These are phyloP conservation scores for Aethionema arabicum DNA, from an alignment of 345 rosid genomes.

Conservation along the genomic window DNA sequence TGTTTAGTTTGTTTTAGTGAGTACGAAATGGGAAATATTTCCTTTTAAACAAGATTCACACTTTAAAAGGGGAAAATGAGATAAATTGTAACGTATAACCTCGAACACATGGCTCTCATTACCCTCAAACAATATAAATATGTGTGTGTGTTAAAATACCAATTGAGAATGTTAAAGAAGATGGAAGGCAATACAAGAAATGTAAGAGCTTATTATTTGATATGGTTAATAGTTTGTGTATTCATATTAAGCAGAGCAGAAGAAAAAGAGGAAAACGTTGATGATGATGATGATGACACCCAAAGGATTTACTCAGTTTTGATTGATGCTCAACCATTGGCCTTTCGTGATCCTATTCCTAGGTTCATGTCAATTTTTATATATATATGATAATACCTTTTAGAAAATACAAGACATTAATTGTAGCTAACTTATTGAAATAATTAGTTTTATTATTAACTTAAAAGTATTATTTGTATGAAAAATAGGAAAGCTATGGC, in stretches of 20 bases:
- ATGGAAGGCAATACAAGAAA: constrained; percentile 32
- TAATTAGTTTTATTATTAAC: not conserved
- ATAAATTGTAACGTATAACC: constrained; percentile 25
- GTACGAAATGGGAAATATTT: not conserved
- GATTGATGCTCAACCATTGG: constrained; percentile 63
- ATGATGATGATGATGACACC: constrained; percentile 46
- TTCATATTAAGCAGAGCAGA: constrained; percentile 31
- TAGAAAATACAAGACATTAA: not conserved
- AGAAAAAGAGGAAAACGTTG: constrained; percentile 2
- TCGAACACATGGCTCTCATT: constrained; percentile 29
- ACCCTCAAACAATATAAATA: constrained; percentile 18
- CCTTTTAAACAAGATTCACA: constrained; percentile 33
- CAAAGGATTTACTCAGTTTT: constrained; percentile 52
- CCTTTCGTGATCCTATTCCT: constrained; percentile 39
- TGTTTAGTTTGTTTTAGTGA: constrained; percentile 2
- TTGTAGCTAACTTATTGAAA: not conserved
- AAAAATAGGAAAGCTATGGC: constrained; percentile 41
- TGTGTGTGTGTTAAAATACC: not conserved
- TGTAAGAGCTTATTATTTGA: constrained; percentile 8
- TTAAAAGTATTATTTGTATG: not conserved
- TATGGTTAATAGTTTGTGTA: constrained; percentile 38
- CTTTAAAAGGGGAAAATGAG: constrained; percentile 10
- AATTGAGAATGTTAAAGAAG: constrained; percentile 25
- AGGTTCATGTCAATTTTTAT: constrained; percentile 38
- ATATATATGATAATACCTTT: not conserved